These are phyloP conservation scores for Colletotrichum sublineola DNA, from an alignment of 2,329 filamentous ascomycete genomes.

Conservation along the genomic window DNA sequence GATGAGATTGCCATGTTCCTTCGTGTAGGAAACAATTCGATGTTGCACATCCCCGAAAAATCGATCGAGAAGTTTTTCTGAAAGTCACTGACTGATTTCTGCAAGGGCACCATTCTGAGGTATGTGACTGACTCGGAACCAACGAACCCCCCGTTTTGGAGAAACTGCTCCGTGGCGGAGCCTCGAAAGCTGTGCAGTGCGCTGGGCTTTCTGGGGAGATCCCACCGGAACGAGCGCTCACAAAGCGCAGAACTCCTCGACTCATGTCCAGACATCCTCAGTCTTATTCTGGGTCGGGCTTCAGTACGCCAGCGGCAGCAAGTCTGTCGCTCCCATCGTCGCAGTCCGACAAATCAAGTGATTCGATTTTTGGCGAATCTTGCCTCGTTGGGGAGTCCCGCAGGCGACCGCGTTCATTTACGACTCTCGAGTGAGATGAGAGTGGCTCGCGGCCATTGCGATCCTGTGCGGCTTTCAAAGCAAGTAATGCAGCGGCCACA, in stretches of 20 bases:
- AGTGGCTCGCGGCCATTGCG: neutral
- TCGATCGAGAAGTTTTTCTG: conserved; percentile 4
- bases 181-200: conserved; percentile 1
- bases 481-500: no score
- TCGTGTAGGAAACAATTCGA: conserved; percentile 4
- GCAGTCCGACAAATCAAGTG: conserved; percentile 20
- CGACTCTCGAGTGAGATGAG: neutral
- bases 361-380: neutral
- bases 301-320: neutral
- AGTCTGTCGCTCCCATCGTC: neutral
- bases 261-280: conserved; percentile 20
- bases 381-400: neutral
- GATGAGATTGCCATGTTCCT: neutral
- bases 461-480: neutral
- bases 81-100: conserved; percentile 19
- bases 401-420: neutral
- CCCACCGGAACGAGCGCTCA: conserved; percentile 4
- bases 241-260: conserved; percentile 19
- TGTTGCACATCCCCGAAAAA: conserved; percentile 7
- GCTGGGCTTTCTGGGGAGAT: neutral
- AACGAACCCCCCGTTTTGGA: conserved; percentile 18
- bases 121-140: conserved; percentile 27
- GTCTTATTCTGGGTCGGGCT: conserved; percentile 3
- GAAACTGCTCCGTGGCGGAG: conserved; percentile 7
- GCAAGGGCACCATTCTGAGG: conserved; percentile 12